Base-by-base conservation (phyloP, 768 basidiomycete species). In the Mycena galericulata region DNA sequence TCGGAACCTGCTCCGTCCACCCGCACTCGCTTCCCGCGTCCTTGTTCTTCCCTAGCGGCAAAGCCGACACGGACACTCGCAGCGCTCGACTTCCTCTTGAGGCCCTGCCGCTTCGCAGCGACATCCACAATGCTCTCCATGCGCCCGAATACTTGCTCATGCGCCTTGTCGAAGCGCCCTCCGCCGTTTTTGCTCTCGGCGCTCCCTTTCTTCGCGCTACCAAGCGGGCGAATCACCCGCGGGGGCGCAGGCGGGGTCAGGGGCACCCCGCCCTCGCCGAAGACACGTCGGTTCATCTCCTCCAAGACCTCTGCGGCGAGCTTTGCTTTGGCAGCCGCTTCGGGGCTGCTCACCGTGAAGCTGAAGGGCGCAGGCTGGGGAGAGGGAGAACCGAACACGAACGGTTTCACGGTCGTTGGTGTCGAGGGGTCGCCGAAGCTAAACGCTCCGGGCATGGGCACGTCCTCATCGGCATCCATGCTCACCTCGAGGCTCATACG, bases 271-370 rank as follows among this genome's bases (percentile, higher is more conserved):
- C 90, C 90, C 8, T 87, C 86, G 10, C 83, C 84, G 3, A 83
- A 84, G 12, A 95, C 84, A 3, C 92, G 88, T 56, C 84, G 82
- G 75, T 95, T 94, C 91, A 96, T 93, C 78, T 96, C 94, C 55
- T 90, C 91, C 32, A 95, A 81, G 30, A 96, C 89, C 24, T 86
- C 85, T n/a, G 88, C 84, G 0, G 92, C 90, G 0, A 90, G 90
- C 2, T 82, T 77, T 57, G 62, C 56, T 41, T 63, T 68, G 27
- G 43, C 34, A 7, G 45, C 49, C 20, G 62, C 53, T 6, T 65
- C 59, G 14, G 70, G 62, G 36, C 54, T 65, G 30, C 62, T 14
- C 53, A 65, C 59, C 12, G 53, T 32, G 49, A 72, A 72, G 38
- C 83, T 85, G 79, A 95, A 95, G 56, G 90, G 86, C n/a, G 80